Evolutionary conservation across 2,329 filamentous ascomycete genomes (phyloP).

Genomic region (Neurospora sp.): DNA sequence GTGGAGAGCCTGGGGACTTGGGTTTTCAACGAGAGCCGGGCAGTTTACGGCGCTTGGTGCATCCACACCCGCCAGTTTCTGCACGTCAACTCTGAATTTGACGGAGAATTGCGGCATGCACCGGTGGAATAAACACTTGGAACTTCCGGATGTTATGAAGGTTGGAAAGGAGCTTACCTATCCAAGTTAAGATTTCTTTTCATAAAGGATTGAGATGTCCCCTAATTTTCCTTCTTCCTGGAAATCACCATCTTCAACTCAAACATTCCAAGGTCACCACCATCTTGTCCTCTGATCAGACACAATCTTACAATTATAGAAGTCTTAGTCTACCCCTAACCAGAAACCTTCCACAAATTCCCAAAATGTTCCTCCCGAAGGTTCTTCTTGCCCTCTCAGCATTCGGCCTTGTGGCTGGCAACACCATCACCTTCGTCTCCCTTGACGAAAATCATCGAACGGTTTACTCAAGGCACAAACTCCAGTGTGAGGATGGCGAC

Average conservation of each 20-base stretch:
- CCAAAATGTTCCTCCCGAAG: background rate
- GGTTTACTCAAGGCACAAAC: conserved; percentile 33
- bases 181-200: background rate
- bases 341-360: background rate
- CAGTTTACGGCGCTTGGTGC: background rate
- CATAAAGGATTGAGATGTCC: background rate
- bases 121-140: background rate
- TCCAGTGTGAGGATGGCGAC: background rate
- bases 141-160: background rate
- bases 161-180: background rate
- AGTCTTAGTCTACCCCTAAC: too few relatives aligned
- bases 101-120: background rate
- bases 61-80: background rate
- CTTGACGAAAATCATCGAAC: conserved; percentile 41
- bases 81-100: background rate
- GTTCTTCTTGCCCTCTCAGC: background rate
- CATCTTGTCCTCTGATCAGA: background rate
- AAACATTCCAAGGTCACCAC: background rate
- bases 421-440: conserved; percentile 47
- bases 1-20: background rate
- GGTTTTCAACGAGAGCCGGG: background rate
- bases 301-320: background rate
- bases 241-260: background rate
- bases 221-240: background rate
- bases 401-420: conserved; percentile 25